Base-by-base conservation (phyloP, 169 alveolate genomes). In the Eimeria brunetti region DNA sequence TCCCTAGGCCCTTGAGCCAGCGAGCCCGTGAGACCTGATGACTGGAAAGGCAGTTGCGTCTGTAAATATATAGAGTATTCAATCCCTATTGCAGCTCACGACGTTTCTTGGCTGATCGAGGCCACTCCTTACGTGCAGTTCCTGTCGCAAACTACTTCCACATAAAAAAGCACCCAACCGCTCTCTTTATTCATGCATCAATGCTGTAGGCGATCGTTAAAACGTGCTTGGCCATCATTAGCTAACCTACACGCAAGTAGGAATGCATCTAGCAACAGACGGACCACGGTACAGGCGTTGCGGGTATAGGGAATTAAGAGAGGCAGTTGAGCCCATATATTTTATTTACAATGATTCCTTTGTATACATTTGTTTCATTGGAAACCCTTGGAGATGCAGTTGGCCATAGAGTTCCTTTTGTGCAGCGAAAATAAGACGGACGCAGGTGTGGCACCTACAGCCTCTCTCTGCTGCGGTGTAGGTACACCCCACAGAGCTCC, bases 391-490 rank as follows among this genome's bases (percentile, higher is more conserved):
- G 53, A n/a, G 51, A 36, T 38, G 53, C 38, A 33, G n/a, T 0
- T 73, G 83, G 22, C 33, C 83, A 73, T 38, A 38, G 51, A 38
- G 22, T 22, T 38, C 30, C 30, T 36, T 73, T 73, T 73, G 53
- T 73, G 53, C 83, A 73, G 33, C 56, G 41, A 38, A 73, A 36
- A 18, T 56, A 73, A 38, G 16, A 38, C 83, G 18, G 83, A 22
- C 83, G 83, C 83, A 73, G 33, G 56, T 38, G 56, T 20, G 18
- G 83, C 83, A 73, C 83, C 83, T 73, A 51, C 83, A 73, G 83
- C 83, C 83, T 38, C 83, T 56, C 56, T 16, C 51, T 73, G 53
- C 83, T 73, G 12, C 53, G 33, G 56, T 73, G 83, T 0, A 73
- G 83, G 83, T 38, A 73, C 83, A 73, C 83, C 83, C 83, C 83